Base-by-base conservation (phyloP, 805 yeast species). In the Starmerella sp. region DNA sequence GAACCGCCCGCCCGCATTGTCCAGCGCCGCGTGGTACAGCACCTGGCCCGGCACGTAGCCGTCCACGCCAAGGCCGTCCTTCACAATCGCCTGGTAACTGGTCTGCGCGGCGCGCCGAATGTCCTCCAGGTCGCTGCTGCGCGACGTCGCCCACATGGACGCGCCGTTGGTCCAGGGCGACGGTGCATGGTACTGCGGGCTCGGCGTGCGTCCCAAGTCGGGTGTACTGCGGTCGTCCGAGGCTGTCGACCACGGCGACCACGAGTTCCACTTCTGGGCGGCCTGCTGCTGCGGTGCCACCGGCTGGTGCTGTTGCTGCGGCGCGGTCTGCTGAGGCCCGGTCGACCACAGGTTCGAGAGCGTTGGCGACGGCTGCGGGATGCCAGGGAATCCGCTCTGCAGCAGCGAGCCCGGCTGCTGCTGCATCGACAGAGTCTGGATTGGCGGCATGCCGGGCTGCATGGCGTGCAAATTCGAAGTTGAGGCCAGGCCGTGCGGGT, bases 31-130 rank as follows among this genome's bases (percentile, higher is more conserved):
- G 34, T 67, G 69, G 53, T 58, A 67, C n/a, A 68, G 61, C 9
- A 62, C 65, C 50, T 65, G 71, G 2, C 66, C 63, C 1, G 71
- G 69, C 8, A 68, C 66, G 48, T 57, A 68, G n/a, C 71, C 70
- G 45, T 68, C 71, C 4, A 58, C 60, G 1, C 66, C 63, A 38
- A 60, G 57, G 4, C 66, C 65, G 28, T 48, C 51, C 22, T 14
- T 29, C 13, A 59, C 53, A 22, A 63, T 55, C 4, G 52, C 53
- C 32, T 54, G 51, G 54, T 66, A 68, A 39, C 66, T 54, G 4
- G 34, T 10, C 22, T 61, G 52, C 4, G 69, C 70, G 5, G 67
- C 58, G 8, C 54, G 43, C 11, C 58, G 53, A 10, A 67, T 58
- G 29, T 54, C 58, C 15, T 28, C 51, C 7, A 41, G 38, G 48